phyloP scores from a whole-genome alignment of 2,329 filamentous ascomycete genomes.

The Sporothrix inflata region DNA sequence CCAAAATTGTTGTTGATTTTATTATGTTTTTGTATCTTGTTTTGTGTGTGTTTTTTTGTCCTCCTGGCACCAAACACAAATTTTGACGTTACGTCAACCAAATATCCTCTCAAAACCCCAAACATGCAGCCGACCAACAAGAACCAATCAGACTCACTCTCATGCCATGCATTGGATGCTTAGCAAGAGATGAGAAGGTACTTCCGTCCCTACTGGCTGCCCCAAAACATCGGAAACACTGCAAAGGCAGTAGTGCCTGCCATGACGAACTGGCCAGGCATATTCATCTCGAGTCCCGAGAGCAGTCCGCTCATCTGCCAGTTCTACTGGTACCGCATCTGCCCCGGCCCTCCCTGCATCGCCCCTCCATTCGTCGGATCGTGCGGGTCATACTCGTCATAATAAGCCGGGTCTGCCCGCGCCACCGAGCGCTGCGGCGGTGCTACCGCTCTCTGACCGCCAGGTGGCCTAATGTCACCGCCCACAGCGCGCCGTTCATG shows the following conservation, averaged over 20 bases:
- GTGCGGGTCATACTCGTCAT: conserved; percentile 52
- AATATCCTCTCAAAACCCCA: not conserved
- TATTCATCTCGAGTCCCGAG: not conserved
- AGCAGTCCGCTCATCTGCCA: not conserved
- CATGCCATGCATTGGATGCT: not conserved
- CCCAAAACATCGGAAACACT: not conserved
- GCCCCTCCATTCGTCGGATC: not conserved
- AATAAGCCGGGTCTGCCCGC: conserved; percentile 35
- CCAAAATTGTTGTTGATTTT: not conserved
- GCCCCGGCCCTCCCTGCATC: conserved; percentile 20
- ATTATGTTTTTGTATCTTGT: not conserved
- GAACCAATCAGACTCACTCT: not conserved
- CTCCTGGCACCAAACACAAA: not conserved
- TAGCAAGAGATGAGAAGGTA: not conserved
- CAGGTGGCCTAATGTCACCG: not conserved
- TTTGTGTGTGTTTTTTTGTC: no score
- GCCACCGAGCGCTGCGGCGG: not conserved
- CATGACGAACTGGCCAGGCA: not conserved
- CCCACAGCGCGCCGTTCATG: not conserved
- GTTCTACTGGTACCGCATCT: conserved; percentile 30
- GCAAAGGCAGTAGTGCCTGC: not conserved
- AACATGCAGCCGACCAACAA: not conserved
- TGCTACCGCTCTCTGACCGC: not conserved
- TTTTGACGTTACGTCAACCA: not conserved
- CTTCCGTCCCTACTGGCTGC: not conserved